phyloP scores from a whole-genome alignment of 495 filamentous ascomycete species.

The Bacidia gigantensis region DNA sequence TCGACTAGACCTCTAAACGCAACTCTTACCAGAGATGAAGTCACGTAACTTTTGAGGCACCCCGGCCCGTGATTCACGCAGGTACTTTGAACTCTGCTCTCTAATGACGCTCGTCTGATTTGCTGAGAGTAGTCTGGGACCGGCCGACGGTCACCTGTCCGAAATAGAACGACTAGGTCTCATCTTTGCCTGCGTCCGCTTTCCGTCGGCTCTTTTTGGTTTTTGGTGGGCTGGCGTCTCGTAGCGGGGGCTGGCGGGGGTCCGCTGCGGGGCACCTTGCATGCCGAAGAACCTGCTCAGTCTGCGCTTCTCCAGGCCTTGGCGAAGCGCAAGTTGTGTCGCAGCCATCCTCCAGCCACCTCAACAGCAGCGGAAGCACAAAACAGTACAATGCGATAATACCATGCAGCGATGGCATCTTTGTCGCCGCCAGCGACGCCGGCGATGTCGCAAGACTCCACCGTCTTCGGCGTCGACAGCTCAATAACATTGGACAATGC shows the following conservation, averaged over 20 bases:
- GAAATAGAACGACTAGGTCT: no score
- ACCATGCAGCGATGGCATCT: slow-evolving; percentile 5
- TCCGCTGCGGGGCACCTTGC: background rate
- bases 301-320: no score
- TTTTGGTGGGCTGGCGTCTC: background rate
- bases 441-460: slow-evolving; percentile 19
- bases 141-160: no score
- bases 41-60: background rate
- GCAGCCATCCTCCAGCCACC: background rate
- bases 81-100: background rate
- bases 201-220: background rate
- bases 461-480: slow-evolving; percentile 15
- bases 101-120: background rate
- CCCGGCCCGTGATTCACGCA: background rate
- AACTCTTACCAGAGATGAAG: slow-evolving; percentile 31
- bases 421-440: slow-evolving; percentile 13
- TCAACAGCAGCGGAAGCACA: no score
- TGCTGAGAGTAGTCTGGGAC: background rate
- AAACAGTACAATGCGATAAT: slow-evolving; percentile 3
- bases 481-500: slow-evolving; percentile 11
- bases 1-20: slow-evolving; percentile 52
- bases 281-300: no score
- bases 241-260: no score
- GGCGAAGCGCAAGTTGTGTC: background rate
- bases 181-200: background rate